These are phyloP conservation scores for Nyctanthes arbortristis DNA, from an alignment of 257 asterid species.

Conservation along the genomic window DNA sequence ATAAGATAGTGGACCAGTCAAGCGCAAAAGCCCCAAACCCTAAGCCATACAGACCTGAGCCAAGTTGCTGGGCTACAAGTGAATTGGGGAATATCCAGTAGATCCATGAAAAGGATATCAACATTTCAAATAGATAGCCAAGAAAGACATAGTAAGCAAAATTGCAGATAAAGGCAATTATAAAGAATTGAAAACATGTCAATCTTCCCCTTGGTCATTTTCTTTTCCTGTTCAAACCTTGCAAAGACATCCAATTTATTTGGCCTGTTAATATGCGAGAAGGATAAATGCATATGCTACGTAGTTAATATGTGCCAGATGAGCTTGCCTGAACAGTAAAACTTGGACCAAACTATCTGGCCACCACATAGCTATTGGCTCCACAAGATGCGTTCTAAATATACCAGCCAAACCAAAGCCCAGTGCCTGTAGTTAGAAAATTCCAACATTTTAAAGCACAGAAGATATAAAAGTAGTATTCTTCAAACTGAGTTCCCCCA, in stretches of 20 bases:
- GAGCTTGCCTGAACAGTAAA: conserved; percentile 86
- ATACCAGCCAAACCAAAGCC: conserved; percentile 99
- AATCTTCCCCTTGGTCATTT: conserved; percentile 60
- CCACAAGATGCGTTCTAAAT: conserved; percentile 76
- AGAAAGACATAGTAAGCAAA: conserved; percentile 86
- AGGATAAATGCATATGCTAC: too few species aligned
- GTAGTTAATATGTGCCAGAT: too few species aligned
- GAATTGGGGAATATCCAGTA: conserved; percentile 78
- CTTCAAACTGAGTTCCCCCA: too few species aligned
- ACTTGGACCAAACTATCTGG: conserved; percentile 92
- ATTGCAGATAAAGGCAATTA: conserved; percentile 78
- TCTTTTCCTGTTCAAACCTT: too few species aligned
- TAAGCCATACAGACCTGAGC: conserved; percentile 76
- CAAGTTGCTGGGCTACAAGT: conserved; percentile 75
- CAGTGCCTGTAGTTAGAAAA: conserved; percentile 84
- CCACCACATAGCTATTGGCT: conserved; percentile 99
- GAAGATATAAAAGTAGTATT: too few species aligned
- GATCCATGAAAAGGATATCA: conserved; percentile 84
- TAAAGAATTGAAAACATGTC: conserved; percentile 72
- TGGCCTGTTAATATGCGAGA: too few species aligned
- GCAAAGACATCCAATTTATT: too few species aligned
- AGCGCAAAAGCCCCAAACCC: conserved; percentile 78
- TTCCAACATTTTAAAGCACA: too few species aligned
- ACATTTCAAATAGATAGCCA: conserved; percentile 72
- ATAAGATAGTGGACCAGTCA: conserved; percentile 78